Evolutionary conservation across 768 basidiomycete species (phyloP), one percentile per base, ranked within the genome.

Genomic region (Amyloporia xantha): DNA sequence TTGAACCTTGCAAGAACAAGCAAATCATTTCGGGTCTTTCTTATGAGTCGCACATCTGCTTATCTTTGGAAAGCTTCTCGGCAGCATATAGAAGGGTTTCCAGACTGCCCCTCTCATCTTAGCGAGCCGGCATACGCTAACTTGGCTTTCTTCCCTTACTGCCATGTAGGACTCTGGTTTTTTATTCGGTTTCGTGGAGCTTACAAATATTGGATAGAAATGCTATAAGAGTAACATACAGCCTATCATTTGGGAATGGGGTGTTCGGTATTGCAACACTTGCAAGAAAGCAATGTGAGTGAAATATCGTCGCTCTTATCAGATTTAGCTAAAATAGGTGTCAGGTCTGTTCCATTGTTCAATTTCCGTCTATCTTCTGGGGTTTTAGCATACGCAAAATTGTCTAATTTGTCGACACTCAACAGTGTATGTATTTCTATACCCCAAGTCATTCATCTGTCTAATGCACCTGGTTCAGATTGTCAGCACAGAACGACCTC

Each of bases 91-190:
- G 44, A 50, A 6, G 52, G 40, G 2, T 28, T 56, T 9, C 57
- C 57, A 1, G 44, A 55, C 11, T 56, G 54, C n/a, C 57, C 57
- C 9, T 27, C 50, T 2, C 37, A 49, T 24, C 38, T 59, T 17
- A 48, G 45, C 39, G 57, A 59, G 25, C 52, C 53, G 1, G 47
- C 21, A 13, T 56, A 56, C n/a, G 55, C 52, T n/a, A 54, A 54
- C 36, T 44, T 59, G 12, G 15, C 48, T 25, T 59, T 56, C 48
- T 51, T 41, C 37, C 30, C 54, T 1, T 38, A 54, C 24, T 59
- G 54, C 36, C 53, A 55, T 49, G 57, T 54, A 21, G 27, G 54
- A 40, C 4, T n/a, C 19, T 4, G 3, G 21, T 25, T 33, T 5
- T 9, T 11, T n/a, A 13, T 12, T 26, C 6, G 9, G 20, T 11